phyloP scores from a whole-genome alignment of 768 basidiomycete species.

The Lactarius psammicola region DNA sequence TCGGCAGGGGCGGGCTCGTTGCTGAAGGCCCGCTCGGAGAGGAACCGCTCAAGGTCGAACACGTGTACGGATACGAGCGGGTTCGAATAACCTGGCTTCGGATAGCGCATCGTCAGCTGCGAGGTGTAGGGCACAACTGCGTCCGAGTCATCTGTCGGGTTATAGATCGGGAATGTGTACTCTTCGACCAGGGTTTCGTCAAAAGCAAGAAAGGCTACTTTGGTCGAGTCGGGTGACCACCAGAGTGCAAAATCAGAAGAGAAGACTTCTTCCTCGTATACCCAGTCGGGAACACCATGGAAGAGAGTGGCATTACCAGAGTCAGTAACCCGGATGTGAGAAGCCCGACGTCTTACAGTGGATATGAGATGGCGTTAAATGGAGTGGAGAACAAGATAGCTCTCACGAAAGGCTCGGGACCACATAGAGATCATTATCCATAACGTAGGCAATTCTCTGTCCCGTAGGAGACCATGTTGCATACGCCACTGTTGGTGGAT shows the following conservation, averaged over 20 bases:
- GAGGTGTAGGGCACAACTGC: constrained; percentile 76
- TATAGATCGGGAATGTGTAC: constrained; percentile 89
- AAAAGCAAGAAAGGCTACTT: constrained; percentile 80
- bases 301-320: constrained; percentile 83
- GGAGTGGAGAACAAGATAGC: neutral
- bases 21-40: constrained; percentile 23
- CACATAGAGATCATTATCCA: constrained; percentile 86
- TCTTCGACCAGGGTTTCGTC: constrained; percentile 89
- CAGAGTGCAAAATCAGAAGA: constrained; percentile 71
- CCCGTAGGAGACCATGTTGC: constrained; percentile 87
- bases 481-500: constrained; percentile 72
- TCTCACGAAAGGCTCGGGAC: constrained; percentile 64
- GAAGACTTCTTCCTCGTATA: constrained; percentile 93
- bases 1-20: constrained; percentile 37
- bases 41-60: constrained; percentile 68
- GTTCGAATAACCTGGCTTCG: constrained; percentile 88
- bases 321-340: constrained; percentile 72
- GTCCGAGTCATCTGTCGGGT: constrained; percentile 69
- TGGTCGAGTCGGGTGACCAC: constrained; percentile 82
- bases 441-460: constrained; percentile 83
- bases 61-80: constrained; percentile 81
- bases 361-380: constrained; percentile 30
- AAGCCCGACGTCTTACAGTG: constrained; percentile 33
- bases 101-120: constrained; percentile 67
- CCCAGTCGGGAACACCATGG: constrained; percentile 97